phyloP scores from a whole-genome alignment of 2,329 filamentous ascomycete genomes.

The Colletotrichum caudatum region DNA sequence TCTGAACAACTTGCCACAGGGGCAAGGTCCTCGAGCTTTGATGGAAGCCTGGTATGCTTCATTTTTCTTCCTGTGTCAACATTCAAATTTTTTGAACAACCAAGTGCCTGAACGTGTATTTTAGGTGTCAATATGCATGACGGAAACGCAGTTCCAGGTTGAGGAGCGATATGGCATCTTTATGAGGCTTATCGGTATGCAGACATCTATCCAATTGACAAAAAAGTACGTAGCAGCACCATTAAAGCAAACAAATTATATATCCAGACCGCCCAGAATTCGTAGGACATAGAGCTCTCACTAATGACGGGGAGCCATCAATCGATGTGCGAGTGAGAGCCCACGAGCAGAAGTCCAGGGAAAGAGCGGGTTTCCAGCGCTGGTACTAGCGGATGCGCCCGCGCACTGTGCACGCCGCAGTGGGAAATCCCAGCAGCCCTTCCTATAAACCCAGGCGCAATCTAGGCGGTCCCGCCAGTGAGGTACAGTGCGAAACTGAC shows the following conservation, averaged over 20 bases:
- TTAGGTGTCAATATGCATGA: background rate
- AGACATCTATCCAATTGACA: no score
- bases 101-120: no score
- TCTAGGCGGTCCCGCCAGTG: background rate
- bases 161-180: background rate
- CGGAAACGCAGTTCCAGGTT: background rate
- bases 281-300: background rate
- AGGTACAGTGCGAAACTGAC: slow-evolving; percentile 30
- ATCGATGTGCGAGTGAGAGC: background rate
- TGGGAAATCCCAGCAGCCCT: background rate
- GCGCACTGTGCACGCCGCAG: slow-evolving; percentile 27
- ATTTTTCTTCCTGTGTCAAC: accelerated
- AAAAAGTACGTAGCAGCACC: background rate
- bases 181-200: background rate
- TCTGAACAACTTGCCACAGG: background rate
- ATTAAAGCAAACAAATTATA: background rate
- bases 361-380: background rate
- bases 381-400: background rate
- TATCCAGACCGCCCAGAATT: background rate
- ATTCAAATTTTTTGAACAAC: accelerated
- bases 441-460: background rate
- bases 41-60: accelerated
- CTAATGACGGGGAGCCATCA: background rate
- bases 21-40: background rate
- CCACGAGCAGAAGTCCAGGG: background rate